These are phyloP conservation scores for Chaetomiaceae sp. DNA, from an alignment of 2,329 filamentous ascomycete species.

Conservation along the genomic window DNA sequence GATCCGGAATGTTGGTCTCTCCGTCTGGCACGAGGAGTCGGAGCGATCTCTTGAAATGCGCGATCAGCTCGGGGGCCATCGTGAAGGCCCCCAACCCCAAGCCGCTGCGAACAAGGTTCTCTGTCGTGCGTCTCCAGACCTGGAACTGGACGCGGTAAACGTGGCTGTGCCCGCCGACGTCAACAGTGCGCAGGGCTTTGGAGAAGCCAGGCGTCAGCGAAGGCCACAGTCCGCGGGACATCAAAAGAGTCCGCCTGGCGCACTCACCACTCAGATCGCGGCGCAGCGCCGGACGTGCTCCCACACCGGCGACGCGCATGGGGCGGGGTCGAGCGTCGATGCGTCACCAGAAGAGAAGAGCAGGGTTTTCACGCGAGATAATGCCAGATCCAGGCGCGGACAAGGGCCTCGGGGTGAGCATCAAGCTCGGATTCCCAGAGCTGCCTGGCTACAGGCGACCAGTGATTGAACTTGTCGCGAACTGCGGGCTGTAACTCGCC, in stretches of 20 bases:
- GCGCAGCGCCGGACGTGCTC: background rate
- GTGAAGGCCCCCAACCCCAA: background rate
- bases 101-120: background rate
- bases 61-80: background rate
- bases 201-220: no score
- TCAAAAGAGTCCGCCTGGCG: no score
- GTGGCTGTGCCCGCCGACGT: background rate
- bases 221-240: no score
- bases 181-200: background rate
- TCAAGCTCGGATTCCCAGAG: background rate
- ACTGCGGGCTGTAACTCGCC: background rate
- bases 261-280: background rate
- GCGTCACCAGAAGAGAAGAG: background rate
- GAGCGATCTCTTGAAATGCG: background rate
- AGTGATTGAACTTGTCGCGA: background rate
- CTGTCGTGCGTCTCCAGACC: background rate
- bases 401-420: background rate
- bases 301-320: background rate
- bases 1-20: background rate
- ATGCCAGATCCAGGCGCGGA: conserved; percentile 1
- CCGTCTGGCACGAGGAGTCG: background rate
- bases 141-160: no score
- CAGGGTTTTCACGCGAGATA: background rate
- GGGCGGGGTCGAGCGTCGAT: no score
- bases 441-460: background rate